phyloP scores from a whole-genome alignment of 2,329 filamentous ascomycete genomes.

The Alternaria triticimaculans region DNA sequence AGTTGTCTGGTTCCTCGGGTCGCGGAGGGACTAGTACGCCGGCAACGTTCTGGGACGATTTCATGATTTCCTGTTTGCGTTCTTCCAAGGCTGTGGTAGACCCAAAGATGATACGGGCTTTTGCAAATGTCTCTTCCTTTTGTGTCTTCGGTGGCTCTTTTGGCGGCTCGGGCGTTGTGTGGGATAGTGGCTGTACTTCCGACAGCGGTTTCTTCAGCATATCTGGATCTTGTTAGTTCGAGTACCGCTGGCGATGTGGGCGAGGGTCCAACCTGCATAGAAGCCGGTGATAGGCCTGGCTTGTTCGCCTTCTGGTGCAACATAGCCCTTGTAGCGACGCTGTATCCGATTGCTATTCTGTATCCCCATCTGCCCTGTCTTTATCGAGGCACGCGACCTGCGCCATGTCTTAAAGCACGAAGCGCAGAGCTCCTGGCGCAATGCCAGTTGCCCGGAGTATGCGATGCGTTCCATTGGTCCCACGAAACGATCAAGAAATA shows the following conservation, averaged over 20 bases:
- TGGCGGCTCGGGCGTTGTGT: slow-evolving; percentile 42
- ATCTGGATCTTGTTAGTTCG: slow-evolving; percentile 41
- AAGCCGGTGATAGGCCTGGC: slow-evolving; percentile 48
- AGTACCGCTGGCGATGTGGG: background rate
- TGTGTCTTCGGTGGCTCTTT: slow-evolving; percentile 53
- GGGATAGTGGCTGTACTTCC: slow-evolving; percentile 39
- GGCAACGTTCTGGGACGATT: slow-evolving; percentile 70
- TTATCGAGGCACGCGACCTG: background rate
- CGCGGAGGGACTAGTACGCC: slow-evolving; percentile 83
- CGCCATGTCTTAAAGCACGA: slow-evolving; percentile 31
- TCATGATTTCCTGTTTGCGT: slow-evolving; percentile 65
- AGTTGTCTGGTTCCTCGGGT: slow-evolving; percentile 93
- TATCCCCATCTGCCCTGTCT: slow-evolving; percentile 29
- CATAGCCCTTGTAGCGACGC: slow-evolving; percentile 43
- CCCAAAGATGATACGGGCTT: slow-evolving; percentile 78
- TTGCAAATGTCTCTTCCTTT: slow-evolving; percentile 62
- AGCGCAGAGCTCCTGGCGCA: slow-evolving; percentile 33
- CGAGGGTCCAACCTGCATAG: slow-evolving; percentile 40
- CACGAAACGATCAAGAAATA: background rate
- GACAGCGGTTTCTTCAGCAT: slow-evolving; percentile 42
- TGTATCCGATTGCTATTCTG: slow-evolving; percentile 47
- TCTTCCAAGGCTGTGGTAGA: slow-evolving; percentile 76
- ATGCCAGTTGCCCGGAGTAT: slow-evolving; percentile 20
- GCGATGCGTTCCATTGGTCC: slow-evolving; percentile 23
- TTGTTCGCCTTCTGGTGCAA: slow-evolving; percentile 48